Percentiles rank a stretch among this genome's conserved stretches.
Evolutionary conservation across 305 asterid species (phyloP).

Genomic region (Nicotiana rustica): DNA sequence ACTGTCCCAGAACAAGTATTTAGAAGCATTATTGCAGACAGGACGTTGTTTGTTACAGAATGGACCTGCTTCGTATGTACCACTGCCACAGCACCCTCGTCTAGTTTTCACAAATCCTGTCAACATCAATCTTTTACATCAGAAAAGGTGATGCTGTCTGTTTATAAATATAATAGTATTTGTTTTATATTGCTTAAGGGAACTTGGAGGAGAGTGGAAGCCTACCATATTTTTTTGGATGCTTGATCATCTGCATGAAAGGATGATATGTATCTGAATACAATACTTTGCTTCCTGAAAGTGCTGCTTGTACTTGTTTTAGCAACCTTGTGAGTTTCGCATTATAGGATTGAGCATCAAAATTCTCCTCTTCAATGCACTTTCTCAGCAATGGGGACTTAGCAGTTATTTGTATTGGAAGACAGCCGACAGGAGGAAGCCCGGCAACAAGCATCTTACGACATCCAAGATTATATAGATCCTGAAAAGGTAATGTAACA

Average conservation of each 20-base stretch:
- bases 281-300: conserved; percentile 57
- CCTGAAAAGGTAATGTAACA: conserved; percentile 46
- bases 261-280: conserved; percentile 63
- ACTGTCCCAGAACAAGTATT: conserved; percentile 69
- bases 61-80: conserved; percentile 70
- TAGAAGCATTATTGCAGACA: conserved; percentile 50
- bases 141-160: neutral
- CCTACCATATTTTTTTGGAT: conserved; percentile 64
- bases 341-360: conserved; percentile 58
- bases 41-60: conserved; percentile 49
- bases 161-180: neutral
- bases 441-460: conserved; percentile 63
- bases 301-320: conserved; percentile 46
- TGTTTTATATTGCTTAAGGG: neutral
- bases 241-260: conserved; percentile 53
- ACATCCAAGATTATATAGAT: conserved; percentile 60
- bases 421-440: conserved; percentile 82
- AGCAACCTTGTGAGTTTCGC: conserved; percentile 57
- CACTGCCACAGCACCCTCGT: conserved; percentile 72
- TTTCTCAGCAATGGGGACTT: conserved; percentile 55
- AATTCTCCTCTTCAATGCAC: conserved; percentile 57
- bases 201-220: conserved; percentile 17
- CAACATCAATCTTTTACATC: neutral
- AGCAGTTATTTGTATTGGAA: conserved; percentile 64
- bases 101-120: conserved; percentile 62